These are phyloP conservation scores for Hericium erinaceus DNA, from an alignment of 768 basidiomycete species.

Conservation along the genomic window DNA sequence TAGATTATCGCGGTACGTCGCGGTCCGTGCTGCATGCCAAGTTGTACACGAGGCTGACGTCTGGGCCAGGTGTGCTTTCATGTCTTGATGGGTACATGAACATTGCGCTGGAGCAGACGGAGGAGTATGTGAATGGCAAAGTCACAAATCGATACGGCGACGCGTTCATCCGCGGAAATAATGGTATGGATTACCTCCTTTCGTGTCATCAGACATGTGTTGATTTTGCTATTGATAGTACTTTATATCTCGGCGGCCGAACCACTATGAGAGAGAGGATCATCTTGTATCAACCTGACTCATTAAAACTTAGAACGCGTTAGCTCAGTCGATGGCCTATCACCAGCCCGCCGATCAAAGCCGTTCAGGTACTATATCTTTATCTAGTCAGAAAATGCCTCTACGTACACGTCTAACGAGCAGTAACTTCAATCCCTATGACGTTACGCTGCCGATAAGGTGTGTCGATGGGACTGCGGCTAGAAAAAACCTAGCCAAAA, in stretches of 20 bases:
- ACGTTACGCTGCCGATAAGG: too few relatives aligned
- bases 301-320: too few relatives aligned
- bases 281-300: too few relatives aligned
- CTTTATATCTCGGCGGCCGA: conserved; percentile 3
- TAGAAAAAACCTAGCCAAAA: too few relatives aligned
- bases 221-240: not conserved
- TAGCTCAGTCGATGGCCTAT: too few relatives aligned
- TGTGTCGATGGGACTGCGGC: too few relatives aligned
- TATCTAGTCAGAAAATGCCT: too few relatives aligned
- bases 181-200: conserved; percentile 42
- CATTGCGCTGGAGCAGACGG: conserved; percentile 94
- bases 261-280: not conserved
- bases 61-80: conserved; percentile 69
- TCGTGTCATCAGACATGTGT: too few relatives aligned
- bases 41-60: not conserved
- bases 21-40: not conserved
- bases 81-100: conserved; percentile 99
- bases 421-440: too few relatives aligned
- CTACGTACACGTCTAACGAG: too few relatives aligned
- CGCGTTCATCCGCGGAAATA: conserved; percentile 91
- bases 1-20: conserved; percentile 6
- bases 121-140: conserved; percentile 86
- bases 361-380: too few relatives aligned
- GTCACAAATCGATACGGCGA: conserved; percentile 90
- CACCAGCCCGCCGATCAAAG: too few relatives aligned